Conservation (phyloP, 169 alveolate genomes). For the Plasmodium gaboni region DNA sequence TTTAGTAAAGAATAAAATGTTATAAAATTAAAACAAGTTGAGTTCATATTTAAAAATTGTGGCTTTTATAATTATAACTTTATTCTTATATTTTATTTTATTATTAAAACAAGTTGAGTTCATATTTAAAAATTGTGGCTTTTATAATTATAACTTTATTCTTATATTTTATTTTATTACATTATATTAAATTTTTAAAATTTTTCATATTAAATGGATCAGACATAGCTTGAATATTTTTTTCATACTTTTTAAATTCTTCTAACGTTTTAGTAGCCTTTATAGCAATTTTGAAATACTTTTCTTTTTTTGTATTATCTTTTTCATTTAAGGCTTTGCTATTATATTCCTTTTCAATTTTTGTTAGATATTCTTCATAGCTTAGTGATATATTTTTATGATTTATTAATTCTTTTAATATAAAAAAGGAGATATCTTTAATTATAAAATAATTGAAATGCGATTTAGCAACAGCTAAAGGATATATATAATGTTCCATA, state of each 20-base stretch:
- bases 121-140: no score
- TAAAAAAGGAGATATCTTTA: constrained; percentile 87
- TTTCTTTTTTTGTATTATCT: constrained; percentile 52
- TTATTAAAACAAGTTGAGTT: no score
- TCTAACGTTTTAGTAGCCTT: constrained; percentile 55
- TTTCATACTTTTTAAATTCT: constrained; percentile 48
- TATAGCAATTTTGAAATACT: constrained; percentile 17
- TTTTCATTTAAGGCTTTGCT: constrained; percentile 26
- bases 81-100: no score
- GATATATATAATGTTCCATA: constrained; percentile 89
- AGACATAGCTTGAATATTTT: constrained; percentile 52
- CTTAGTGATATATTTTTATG: constrained; percentile 33
- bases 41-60: no score
- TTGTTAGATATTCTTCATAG: constrained; percentile 64
- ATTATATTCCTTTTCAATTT: constrained; percentile 50
- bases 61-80: no score
- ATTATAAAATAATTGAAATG: constrained; percentile 89
- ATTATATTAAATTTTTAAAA: constrained; percentile 58
- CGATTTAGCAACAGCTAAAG: constrained; percentile 88
- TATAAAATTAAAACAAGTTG: no score
- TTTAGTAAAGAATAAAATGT: no score
- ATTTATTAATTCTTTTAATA: constrained; percentile 66
- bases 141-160: no score
- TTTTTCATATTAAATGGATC: constrained; percentile 72
- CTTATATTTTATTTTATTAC: no score